Evolutionary conservation across 1,284 basidiomycete genomes (phyloP).

Genomic region (Xerocomus amazonicus): DNA sequence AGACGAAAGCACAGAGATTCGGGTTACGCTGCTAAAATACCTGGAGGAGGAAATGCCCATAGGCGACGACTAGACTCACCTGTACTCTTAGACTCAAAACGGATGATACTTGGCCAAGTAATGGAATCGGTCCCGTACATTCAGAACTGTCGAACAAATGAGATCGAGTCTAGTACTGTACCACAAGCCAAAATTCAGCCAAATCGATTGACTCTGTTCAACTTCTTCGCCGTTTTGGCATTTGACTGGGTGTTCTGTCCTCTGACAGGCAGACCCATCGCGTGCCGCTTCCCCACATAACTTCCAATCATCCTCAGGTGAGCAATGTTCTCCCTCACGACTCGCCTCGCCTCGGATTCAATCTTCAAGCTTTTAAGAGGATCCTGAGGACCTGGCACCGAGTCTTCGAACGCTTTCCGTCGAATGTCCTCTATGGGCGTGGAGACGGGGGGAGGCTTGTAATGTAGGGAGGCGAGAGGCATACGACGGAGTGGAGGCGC

Average conservation of each 20-base stretch:
- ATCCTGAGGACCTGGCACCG: conserved; percentile 39
- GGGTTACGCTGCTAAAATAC: conserved; percentile 86
- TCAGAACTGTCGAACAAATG: not conserved
- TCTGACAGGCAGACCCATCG: conserved; percentile 84
- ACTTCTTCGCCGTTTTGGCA: conserved; percentile 79
- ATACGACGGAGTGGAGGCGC: conserved; percentile 57
- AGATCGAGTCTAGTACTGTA: conserved; percentile 11
- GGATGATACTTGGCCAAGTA: conserved; percentile 7
- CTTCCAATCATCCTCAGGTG: conserved; percentile 89
- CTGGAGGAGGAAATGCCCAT: conserved; percentile 91
- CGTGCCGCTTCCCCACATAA: conserved; percentile 83
- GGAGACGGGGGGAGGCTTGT: conserved; percentile 45
- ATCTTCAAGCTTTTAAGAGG: conserved; percentile 71
- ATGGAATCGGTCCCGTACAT: not conserved
- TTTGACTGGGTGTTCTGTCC: conserved; percentile 89
- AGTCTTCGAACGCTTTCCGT: conserved; percentile 25
- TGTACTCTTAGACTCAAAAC: conserved; percentile 15
- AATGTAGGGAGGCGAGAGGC: conserved; percentile 57
- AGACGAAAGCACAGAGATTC: conserved; percentile 92
- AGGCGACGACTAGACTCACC: conserved; percentile 64
- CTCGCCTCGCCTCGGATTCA: conserved; percentile 76
- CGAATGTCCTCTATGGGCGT: conserved; percentile 42
- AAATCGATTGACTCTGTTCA: conserved; percentile 67
- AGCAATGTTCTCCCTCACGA: conserved; percentile 82
- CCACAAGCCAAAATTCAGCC: conserved; percentile 23